phyloP scores from a whole-genome alignment of 345 rosid species.

The Populus tremula region DNA sequence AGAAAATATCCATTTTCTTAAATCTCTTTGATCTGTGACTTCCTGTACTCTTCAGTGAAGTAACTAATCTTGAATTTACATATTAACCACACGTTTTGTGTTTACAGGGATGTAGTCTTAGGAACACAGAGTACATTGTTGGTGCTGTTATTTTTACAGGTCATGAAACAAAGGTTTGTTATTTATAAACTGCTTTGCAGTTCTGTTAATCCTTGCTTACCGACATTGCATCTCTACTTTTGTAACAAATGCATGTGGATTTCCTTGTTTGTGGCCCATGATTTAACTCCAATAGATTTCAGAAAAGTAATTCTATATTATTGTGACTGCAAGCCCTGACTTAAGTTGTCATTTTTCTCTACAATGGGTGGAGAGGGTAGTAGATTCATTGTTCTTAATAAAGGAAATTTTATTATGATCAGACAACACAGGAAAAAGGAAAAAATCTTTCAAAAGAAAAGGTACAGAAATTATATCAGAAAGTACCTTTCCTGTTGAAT shows the following conservation, averaged over 20 bases:
- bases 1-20: not conserved
- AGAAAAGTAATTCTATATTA: not conserved
- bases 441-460: not conserved
- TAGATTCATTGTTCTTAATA: not conserved
- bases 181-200: not conserved
- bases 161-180: constrained; percentile 91
- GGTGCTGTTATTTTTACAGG: constrained; percentile 93
- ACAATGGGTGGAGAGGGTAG: not conserved
- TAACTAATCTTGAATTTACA: not conserved
- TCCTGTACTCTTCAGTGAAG: constrained; percentile 16
- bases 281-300: not conserved
- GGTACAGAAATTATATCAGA: not conserved
- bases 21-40: not conserved
- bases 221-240: not conserved
- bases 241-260: not conserved
- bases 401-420: not conserved
- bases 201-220: not conserved
- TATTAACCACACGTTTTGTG: not conserved
- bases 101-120: constrained; percentile 96
- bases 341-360: not conserved
- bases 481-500: not conserved
- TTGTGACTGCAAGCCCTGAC: not conserved
- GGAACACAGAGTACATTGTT: constrained; percentile 88
- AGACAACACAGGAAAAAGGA: not conserved
- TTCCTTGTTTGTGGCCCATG: not conserved